Conservation (phyloP, 169 alveolate genomes). For the Plasmodium vinckei region DNA sequence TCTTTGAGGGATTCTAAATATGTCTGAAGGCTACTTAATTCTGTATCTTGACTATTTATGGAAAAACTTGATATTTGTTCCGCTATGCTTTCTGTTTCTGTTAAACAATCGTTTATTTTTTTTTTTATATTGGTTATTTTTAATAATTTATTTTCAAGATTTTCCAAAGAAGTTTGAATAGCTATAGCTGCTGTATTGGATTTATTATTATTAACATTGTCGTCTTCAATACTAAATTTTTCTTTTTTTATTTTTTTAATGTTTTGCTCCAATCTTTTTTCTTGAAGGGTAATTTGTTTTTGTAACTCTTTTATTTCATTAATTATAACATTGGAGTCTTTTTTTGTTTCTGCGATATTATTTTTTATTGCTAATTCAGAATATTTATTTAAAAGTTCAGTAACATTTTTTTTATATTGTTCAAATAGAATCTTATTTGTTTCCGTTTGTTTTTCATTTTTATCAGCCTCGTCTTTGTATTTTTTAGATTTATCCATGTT, state of each 20-base stretch:
- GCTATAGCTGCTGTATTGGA: background rate
- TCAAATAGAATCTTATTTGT: background rate
- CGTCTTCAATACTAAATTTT: background rate
- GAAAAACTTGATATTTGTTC: background rate
- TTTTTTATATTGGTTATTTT: background rate
- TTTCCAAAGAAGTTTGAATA: background rate
- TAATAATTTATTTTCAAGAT: background rate
- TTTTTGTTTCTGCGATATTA: background rate
- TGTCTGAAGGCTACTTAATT: slow-evolving; percentile 2
- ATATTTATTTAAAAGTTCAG: slow-evolving; percentile 1
- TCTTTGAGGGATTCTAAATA: background rate
- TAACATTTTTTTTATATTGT: background rate
- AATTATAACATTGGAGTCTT: background rate
- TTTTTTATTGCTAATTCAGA: background rate
- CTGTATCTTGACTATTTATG: background rate
- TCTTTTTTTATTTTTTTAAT: background rate
- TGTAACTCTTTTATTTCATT: background rate
- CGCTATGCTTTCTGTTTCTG: background rate
- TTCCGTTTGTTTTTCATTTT: background rate
- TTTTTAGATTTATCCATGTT: background rate
- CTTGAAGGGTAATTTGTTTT: background rate
- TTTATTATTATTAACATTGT: background rate
- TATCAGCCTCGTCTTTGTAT: background rate
- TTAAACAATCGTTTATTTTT: background rate
- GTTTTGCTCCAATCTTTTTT: background rate